These are phyloP conservation scores for Trichophyton rubrum DNA, from an alignment of 2,329 filamentous ascomycete species.

Conservation along the genomic window DNA sequence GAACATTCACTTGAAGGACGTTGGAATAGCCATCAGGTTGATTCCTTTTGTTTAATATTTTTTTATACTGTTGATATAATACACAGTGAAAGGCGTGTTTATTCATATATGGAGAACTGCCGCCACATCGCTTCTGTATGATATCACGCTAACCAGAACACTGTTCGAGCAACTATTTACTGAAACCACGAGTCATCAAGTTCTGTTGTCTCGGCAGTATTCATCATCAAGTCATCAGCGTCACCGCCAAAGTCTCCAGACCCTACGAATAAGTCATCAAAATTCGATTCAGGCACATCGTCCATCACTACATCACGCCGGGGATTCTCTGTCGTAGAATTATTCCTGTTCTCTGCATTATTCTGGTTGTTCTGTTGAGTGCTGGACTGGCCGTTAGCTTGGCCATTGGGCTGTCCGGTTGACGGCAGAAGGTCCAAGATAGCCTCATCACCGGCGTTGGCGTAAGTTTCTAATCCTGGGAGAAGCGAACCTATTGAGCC, in stretches of 20 bases:
- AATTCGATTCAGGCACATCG: constrained; percentile 30
- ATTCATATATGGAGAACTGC: neutral
- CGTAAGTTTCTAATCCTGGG: constrained; percentile 23
- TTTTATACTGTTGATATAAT: neutral
- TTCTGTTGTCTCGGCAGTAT: constrained; percentile 30
- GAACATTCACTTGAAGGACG: too few relatives aligned
- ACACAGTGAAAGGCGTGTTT: neutral
- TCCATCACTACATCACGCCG: constrained; percentile 16
- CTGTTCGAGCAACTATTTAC: neutral
- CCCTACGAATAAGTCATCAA: constrained; percentile 35
- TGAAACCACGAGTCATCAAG: constrained; percentile 31
- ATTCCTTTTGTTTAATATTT: neutral
- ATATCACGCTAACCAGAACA: neutral
- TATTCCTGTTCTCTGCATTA: constrained; percentile 4
- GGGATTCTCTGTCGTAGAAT: constrained; percentile 10
- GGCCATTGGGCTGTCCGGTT: neutral
- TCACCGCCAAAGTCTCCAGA: constrained; percentile 26
- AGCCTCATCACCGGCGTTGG: constrained; percentile 25
- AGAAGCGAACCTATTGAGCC: constrained; percentile 20
- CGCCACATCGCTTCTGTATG: neutral
- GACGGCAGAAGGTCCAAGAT: constrained; percentile 26
- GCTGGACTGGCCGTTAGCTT: constrained; percentile 1
- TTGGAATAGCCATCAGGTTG: neutral
- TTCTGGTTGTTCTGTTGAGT: neutral
- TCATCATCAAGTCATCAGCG: constrained; percentile 26